These are phyloP conservation scores for Geotrichum candidum DNA, from an alignment of 1,139 yeast species.

Conservation along the genomic window DNA sequence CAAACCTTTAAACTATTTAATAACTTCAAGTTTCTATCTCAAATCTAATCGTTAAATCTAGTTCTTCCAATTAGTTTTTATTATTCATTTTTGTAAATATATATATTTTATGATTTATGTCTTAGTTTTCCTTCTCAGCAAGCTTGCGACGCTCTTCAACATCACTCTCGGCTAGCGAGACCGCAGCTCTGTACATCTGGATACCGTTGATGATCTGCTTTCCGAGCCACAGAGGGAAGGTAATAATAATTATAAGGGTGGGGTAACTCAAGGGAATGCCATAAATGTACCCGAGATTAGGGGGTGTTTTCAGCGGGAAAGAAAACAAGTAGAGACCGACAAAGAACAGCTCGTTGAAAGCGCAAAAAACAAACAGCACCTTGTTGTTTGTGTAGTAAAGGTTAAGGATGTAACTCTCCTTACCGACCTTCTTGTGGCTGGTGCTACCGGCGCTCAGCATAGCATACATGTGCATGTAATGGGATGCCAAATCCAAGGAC, in stretches of 20 bases:
- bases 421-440: constrained; percentile 80
- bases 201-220: constrained; percentile 88
- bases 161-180: constrained; percentile 72
- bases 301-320: constrained; percentile 47
- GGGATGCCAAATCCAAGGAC: constrained; percentile 87
- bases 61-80: background rate
- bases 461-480: constrained; percentile 98
- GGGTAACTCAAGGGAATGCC: constrained; percentile 54
- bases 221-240: constrained; percentile 83
- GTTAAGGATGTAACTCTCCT: constrained; percentile 64
- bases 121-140: constrained; percentile 20
- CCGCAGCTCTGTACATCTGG: constrained; percentile 82
- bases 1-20: background rate
- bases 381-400: constrained; percentile 81
- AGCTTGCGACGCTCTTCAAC: constrained; percentile 48
- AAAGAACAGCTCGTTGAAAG: constrained; percentile 87
- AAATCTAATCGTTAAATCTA: background rate
- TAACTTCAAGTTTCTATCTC: too few relatives aligned
- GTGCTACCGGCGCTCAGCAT: constrained; percentile 71
- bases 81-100: background rate
- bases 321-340: constrained; percentile 78
- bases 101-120: background rate
- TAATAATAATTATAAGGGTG: constrained; percentile 54
- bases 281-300: constrained; percentile 38
- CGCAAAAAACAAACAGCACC: constrained; percentile 83